These are phyloP conservation scores for Akanthomyces muscarius DNA, from an alignment of 2,329 filamentous ascomycete genomes.

Conservation along the genomic window DNA sequence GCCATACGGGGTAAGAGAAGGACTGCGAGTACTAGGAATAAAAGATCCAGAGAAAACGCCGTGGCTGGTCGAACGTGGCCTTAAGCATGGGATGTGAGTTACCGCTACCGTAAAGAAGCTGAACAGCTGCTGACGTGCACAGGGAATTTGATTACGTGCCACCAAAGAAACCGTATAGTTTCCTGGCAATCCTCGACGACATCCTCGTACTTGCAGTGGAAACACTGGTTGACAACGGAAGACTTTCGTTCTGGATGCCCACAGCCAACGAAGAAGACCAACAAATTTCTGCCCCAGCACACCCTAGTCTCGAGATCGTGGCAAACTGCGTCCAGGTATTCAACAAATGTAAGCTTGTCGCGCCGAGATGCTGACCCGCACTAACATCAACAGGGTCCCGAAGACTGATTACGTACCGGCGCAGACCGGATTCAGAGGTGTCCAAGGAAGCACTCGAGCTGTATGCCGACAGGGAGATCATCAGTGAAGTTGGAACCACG, in stretches of 20 bases:
- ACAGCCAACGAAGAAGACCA: constrained; percentile 76
- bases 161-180: constrained; percentile 89
- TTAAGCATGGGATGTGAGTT: constrained; percentile 62
- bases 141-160: constrained; percentile 63
- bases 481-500: constrained; percentile 40
- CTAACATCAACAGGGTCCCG: constrained; percentile 64
- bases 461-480: constrained; percentile 29
- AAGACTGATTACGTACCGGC: constrained; percentile 79
- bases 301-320: constrained; percentile 70
- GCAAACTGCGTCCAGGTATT: constrained; percentile 81
- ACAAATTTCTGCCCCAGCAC: constrained; percentile 71
- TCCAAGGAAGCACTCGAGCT: constrained; percentile 39
- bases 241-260: constrained; percentile 96
- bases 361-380: not conserved
- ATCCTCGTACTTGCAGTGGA: constrained; percentile 77
- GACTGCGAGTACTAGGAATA: constrained; percentile 78
- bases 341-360: constrained; percentile 68
- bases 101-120: not conserved
- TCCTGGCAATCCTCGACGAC: constrained; percentile 83
- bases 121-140: constrained; percentile 19
- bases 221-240: constrained; percentile 72
- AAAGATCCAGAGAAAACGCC: constrained; percentile 60
- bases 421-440: constrained; percentile 59
- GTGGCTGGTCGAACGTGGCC: constrained; percentile 64
- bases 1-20: constrained; percentile 92